Evolutionary conservation across 2,329 filamentous ascomycete genomes (phyloP).

Genomic region (Ceratocystis colombiana): DNA sequence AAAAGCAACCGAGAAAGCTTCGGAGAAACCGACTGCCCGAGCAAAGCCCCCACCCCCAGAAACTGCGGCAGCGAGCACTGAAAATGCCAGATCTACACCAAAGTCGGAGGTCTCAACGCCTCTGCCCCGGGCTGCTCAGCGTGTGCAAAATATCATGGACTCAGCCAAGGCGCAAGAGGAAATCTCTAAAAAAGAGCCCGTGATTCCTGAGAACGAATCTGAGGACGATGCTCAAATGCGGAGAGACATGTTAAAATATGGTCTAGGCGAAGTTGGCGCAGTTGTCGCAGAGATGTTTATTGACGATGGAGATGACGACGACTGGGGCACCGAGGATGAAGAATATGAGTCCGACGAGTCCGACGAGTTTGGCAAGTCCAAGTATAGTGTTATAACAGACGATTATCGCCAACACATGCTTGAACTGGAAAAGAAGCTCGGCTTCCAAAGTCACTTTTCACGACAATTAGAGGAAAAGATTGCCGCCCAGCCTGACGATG

Average conservation of each 20-base stretch:
- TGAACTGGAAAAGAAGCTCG: constrained; percentile 67
- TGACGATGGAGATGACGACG: constrained; percentile 39
- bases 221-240: constrained; percentile 70
- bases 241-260: constrained; percentile 83
- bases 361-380: constrained; percentile 67
- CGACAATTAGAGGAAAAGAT: constrained; percentile 44
- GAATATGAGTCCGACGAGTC: constrained; percentile 50
- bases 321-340: constrained; percentile 41
- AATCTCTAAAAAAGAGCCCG: constrained; percentile 36
- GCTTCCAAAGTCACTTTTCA: constrained; percentile 44
- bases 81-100: constrained; percentile 21
- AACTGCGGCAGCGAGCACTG: constrained; percentile 44
- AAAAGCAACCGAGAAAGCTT: constrained; percentile 38
- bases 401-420: constrained; percentile 76
- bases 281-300: constrained; percentile 86
- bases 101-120: constrained; percentile 20
- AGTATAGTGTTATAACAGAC: constrained; percentile 54
- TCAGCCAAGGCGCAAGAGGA: constrained; percentile 46
- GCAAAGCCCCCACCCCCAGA: constrained; percentile 49
- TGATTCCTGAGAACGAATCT: constrained; percentile 65
- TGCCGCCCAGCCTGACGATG: constrained; percentile 31
- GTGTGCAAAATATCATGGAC: constrained; percentile 48
- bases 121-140: constrained; percentile 35
- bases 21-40: constrained; percentile 30
- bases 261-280: constrained; percentile 75